Base-by-base conservation (phyloP, 306 rosid genomes). In the Adenanthera pavonina region DNA sequence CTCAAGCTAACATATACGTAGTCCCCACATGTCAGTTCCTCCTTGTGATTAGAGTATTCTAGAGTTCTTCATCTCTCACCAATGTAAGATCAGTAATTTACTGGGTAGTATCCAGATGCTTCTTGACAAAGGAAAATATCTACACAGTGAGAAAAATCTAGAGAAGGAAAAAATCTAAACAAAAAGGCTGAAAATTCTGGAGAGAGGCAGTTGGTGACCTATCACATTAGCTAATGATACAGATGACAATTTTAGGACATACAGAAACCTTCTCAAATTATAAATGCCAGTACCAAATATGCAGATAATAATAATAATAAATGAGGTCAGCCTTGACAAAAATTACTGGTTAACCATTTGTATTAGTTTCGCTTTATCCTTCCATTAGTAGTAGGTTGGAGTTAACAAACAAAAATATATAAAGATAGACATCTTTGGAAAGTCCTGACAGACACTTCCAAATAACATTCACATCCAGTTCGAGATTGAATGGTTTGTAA, bases 231-330 rank as follows among this genome's bases (percentile, higher is more conserved):
- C 46, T 41, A 41, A 4, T 3, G 46, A 41, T 41, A 41, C n/a
- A 38, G 12, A 61, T 30, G 56, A 49, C 30, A 74, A 53, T 6
- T 6, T 41, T 10, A 43, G 49, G 25, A 68, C 74, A 34, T 72
- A 44, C 33, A 30, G 19, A 40, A 64, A 56, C 52, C 17, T 60
- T 84, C 51, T 60, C 74, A 79, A 68, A 76, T 76, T 70, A 47
- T 77, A 43, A 61, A 44, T 35, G 53, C 69, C 16, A 4, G 35
- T 61, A 30, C 62, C 70, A 80, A 61, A 36, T 61, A 20, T 60
- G 38, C 2, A 20, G 57, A 60, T 60, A 51, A 80, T 40, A 40
- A 80, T 40, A 40, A 68, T 68, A 80, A 41, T 57, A 12, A 19
- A 74, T 25, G 30, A 25, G 30, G 30, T 25, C 30, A 25, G 30